phyloP scores from a whole-genome alignment of 305 asterid species.

The Fraxinus platypoda region DNA sequence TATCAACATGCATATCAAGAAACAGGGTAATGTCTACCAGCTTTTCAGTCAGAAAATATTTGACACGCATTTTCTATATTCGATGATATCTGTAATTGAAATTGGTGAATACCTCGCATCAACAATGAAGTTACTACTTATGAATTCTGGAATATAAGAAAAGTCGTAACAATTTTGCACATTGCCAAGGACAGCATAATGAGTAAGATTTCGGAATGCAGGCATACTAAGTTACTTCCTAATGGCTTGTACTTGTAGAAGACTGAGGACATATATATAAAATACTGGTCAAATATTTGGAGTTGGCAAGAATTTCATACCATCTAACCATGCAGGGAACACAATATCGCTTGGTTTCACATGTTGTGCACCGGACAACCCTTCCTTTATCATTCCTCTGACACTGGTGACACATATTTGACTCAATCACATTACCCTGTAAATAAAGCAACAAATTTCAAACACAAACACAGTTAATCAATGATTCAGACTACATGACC shows the following conservation, averaged over 20 bases:
- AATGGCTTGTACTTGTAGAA: not conserved
- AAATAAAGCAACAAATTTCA: not conserved
- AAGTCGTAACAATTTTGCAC: not conserved
- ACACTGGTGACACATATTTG: slow-evolving; percentile 72
- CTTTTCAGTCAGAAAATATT: not conserved
- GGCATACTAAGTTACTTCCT: not conserved
- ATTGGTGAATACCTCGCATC: not conserved
- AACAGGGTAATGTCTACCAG: not conserved
- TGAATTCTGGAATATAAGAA: not conserved
- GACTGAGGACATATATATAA: not conserved
- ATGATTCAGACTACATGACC: not conserved
- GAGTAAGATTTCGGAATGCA: not conserved
- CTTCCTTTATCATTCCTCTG: slow-evolving; percentile 55
- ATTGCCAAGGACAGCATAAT: not conserved
- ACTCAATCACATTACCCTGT: slow-evolving; percentile 38
- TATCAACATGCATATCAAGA: not conserved
- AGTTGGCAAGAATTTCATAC: slow-evolving; percentile 31
- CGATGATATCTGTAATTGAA: not conserved
- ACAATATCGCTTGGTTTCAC: slow-evolving; percentile 55
- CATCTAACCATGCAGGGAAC: slow-evolving; percentile 44
- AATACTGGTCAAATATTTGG: not conserved
- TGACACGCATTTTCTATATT: not conserved
- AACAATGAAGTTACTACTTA: not conserved
- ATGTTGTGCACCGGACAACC: slow-evolving; percentile 51
- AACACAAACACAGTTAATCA: not conserved